Evolutionary conservation across 768 basidiomycete genomes (phyloP).

Genomic region (Phylloporus sp.): DNA sequence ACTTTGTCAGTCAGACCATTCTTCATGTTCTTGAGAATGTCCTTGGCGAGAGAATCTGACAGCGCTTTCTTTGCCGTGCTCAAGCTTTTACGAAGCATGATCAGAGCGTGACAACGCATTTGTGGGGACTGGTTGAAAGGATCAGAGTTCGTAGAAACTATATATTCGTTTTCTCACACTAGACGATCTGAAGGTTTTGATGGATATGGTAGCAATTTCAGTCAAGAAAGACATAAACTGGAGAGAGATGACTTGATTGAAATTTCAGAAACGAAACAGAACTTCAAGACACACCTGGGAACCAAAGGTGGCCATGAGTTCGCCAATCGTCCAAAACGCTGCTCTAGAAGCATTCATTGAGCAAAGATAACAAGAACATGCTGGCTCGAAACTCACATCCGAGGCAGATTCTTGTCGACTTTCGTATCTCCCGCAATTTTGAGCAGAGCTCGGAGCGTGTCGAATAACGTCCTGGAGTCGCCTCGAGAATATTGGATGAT

Average conservation of each 20-base stretch:
- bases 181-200: constrained; percentile 70
- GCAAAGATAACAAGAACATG: background rate
- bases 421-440: constrained; percentile 73
- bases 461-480: constrained; percentile 82
- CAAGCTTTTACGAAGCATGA: constrained; percentile 76
- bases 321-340: constrained; percentile 81
- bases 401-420: constrained; percentile 56
- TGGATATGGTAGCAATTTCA: constrained; percentile 63
- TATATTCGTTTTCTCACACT: constrained; percentile 42
- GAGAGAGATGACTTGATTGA: background rate
- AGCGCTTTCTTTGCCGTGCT: constrained; percentile 76
- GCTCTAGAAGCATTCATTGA: constrained; percentile 46
- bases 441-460: constrained; percentile 74
- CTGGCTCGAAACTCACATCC: constrained; percentile 48
- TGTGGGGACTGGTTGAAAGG: constrained; percentile 56
- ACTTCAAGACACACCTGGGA: constrained; percentile 56
- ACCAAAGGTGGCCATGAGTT: constrained; percentile 81
- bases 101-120: constrained; percentile 75
- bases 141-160: constrained; percentile 4
- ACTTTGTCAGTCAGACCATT: constrained; percentile 75
- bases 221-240: constrained; percentile 96
- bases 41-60: constrained; percentile 70
- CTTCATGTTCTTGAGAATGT: constrained; percentile 80
- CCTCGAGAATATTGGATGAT: constrained; percentile 68
- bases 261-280: background rate